Evolutionary conservation across 1,139 yeast species (phyloP).

Genomic region (Candida sanyaensis): DNA sequence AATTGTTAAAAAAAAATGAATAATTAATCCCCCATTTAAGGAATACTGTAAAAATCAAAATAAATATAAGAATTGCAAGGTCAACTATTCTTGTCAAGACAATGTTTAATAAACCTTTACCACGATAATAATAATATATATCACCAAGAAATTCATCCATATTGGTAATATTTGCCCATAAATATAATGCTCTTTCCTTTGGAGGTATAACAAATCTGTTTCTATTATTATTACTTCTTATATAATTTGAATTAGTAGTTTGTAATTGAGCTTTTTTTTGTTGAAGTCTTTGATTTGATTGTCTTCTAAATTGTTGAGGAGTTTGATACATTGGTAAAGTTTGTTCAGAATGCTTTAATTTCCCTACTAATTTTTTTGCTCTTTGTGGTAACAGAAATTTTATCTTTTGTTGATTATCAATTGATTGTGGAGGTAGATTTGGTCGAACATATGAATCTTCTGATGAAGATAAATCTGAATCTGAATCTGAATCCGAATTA

Average conservation of each 20-base stretch:
- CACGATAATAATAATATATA: constrained; percentile 80
- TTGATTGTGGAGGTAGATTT: constrained; percentile 2
- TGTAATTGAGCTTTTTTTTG: constrained; percentile 8
- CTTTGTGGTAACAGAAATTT: constrained; percentile 13
- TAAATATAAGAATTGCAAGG: constrained; percentile 71
- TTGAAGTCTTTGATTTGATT: constrained; percentile 5
- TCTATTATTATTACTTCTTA: constrained; percentile 15
- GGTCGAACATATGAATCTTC: constrained; percentile 19
- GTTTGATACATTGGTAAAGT: constrained; percentile 10
- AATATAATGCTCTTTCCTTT: constrained; percentile 83
- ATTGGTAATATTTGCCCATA: constrained; percentile 95
- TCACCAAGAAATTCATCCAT: constrained; percentile 83
- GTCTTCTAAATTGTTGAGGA: constrained; percentile 11
- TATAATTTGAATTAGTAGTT: constrained; percentile 12
- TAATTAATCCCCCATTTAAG: constrained; percentile 85
- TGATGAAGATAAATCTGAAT: constrained; percentile 32
- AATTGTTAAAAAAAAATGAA: constrained; percentile 27
- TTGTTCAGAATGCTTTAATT: constrained; percentile 3
- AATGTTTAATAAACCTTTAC: constrained; percentile 82
- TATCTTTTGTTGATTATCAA: constrained; percentile 5
- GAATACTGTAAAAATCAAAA: constrained; percentile 75
- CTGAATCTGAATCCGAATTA: constrained; percentile 40
- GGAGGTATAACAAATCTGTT: constrained; percentile 46
- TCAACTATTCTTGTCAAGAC: constrained; percentile 65
- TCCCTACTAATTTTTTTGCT: constrained; percentile 5